phyloP scores from a whole-genome alignment of 495 filamentous ascomycete genomes.

The Articulospora tetracladia region DNA sequence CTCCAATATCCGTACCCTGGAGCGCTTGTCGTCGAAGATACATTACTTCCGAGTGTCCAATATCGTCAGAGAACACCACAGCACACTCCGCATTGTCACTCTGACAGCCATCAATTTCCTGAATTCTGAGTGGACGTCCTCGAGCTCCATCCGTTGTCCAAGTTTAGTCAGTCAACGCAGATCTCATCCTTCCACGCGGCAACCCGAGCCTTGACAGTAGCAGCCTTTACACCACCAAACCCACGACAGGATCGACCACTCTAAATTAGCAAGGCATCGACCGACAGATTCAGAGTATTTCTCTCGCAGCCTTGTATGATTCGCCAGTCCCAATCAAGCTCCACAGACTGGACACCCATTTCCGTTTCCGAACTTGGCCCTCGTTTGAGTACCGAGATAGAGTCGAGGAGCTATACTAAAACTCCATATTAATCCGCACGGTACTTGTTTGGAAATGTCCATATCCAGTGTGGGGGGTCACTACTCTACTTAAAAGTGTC shows the following conservation, averaged over 20 bases:
- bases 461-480: constrained; percentile 20
- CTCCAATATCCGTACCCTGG: constrained; percentile 7
- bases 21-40: constrained; percentile 9
- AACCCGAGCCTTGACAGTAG: constrained; percentile 9
- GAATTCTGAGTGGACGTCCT: constrained; percentile 14
- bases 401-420: constrained; percentile 12
- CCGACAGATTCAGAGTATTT: constrained; percentile 13
- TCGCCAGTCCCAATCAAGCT: constrained; percentile 18
- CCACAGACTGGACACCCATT: constrained; percentile 11
- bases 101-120: constrained; percentile 5
- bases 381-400: constrained; percentile 13
- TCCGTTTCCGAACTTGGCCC: constrained; percentile 5
- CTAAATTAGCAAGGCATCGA: constrained; percentile 9
- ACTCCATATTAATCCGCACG: constrained; percentile 18
- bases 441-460: constrained; percentile 23
- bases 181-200: constrained; percentile 16
- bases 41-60: constrained; percentile 5
- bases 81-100: background rate
- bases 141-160: background rate
- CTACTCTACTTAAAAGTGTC: constrained; percentile 15
- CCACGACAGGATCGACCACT: constrained; percentile 16
- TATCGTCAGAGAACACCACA: background rate
- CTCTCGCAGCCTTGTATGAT: constrained; percentile 18
- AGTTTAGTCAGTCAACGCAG: constrained; percentile 8
- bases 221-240: constrained; percentile 4